Evolutionary conservation across 306 rosid species (phyloP).

Genomic region (Clitoria ternatea): DNA sequence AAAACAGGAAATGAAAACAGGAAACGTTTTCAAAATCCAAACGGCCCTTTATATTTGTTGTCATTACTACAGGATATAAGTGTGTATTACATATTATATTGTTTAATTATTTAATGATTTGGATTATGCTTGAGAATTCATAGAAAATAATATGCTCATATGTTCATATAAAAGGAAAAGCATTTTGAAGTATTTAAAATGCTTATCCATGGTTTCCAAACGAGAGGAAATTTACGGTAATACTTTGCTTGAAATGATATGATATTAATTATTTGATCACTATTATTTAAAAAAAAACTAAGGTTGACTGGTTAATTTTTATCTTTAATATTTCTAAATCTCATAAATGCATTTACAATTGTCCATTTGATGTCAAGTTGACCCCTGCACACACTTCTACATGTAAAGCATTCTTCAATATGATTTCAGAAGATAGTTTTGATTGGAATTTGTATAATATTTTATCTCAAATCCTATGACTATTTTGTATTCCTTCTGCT

Average conservation of each 20-base stretch:
- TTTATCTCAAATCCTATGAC: not conserved
- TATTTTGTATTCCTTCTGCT: not conserved
- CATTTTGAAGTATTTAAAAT: not conserved
- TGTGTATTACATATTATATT: not conserved
- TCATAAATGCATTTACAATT: not conserved
- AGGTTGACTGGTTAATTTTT: not conserved
- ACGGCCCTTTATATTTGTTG: constrained; percentile 1
- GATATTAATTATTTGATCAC: not conserved
- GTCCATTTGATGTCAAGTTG: constrained; percentile 1
- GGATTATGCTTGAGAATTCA: not conserved
- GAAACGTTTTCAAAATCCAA: no score
- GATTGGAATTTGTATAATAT: not conserved
- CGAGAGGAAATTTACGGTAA: not conserved
- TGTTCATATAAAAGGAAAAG: constrained; percentile 2
- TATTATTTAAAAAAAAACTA: not conserved
- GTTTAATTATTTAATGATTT: not conserved
- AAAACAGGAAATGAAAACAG: no score
- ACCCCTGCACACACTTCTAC: not conserved
- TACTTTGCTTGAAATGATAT: constrained; percentile 8
- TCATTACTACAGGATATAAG: not conserved
- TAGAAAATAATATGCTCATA: not conserved
- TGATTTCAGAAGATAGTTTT: not conserved
- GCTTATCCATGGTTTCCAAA: not conserved
- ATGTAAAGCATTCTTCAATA: not conserved
- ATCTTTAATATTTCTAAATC: not conserved